A percentile compares a stretch with the other conserved stretches of the same genome.
phyloP scores from a whole-genome alignment of 2,329 filamentous ascomycete species.

The Colletotrichum simmondsii region DNA sequence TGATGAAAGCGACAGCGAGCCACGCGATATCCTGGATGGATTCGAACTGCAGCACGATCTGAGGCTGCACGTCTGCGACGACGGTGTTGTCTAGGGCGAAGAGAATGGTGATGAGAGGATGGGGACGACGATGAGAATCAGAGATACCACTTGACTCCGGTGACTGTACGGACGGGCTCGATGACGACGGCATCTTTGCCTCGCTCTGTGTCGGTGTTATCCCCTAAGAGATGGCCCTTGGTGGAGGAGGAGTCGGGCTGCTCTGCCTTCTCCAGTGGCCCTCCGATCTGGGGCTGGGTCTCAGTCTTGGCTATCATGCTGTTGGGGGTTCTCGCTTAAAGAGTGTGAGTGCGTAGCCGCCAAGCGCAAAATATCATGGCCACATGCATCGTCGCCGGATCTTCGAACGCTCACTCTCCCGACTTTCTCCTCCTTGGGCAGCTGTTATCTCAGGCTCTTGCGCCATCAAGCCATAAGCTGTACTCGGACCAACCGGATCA shows the following conservation, averaged over 20 bases:
- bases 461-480: background rate
- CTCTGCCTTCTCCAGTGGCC: conserved; percentile 7
- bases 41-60: conserved; percentile 49
- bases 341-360: no score
- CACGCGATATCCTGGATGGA: conserved; percentile 50
- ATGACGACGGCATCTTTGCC: background rate
- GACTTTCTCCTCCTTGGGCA: background rate
- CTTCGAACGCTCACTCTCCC: background rate
- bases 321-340: background rate
- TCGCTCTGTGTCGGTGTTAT: conserved; percentile 21
- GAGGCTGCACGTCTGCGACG: conserved; percentile 55
- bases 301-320: background rate
- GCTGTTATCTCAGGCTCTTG: background rate
- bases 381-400: no score
- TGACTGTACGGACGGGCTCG: conserved; percentile 13
- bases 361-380: background rate
- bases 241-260: conserved; percentile 7
- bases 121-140: conserved; percentile 35
- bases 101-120: conserved; percentile 41
- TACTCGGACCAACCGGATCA: background rate
- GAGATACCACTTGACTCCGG: conserved; percentile 32
- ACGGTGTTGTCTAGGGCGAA: conserved; percentile 57
- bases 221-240: conserved; percentile 2
- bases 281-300: background rate
- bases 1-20: conserved; percentile 46